Evolutionary conservation across 768 basidiomycete genomes (phyloP), one percentile per base, ranked within the genome.

Genomic region (Strobilomyces confusus): DNA sequence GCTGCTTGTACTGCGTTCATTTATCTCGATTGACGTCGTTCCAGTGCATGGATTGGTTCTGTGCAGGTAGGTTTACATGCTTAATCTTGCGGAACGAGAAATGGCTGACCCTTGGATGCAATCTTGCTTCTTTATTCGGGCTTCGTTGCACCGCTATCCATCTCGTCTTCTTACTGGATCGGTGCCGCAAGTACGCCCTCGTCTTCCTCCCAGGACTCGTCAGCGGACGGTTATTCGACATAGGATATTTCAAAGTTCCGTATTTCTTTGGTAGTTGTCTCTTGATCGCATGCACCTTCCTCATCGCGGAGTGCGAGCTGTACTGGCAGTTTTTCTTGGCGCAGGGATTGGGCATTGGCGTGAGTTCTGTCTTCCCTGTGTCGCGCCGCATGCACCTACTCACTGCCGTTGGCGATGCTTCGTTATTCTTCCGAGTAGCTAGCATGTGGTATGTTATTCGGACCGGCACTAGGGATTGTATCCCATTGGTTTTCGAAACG

Each of bases 301-400:
- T 91, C n/a, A 72, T 78, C 7, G 86, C 86, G 0, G 74, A 90
- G 71, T 91, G 89, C 62, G 84, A 71, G 12, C 54, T 76, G 52
- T 91, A 83, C 61, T 91, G 89, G 89, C 86, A 91, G 7, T 86
- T 90, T 59, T 60, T 91, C 22, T 75, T 91, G 1, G 88, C 81
- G 54, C 89, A 91, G 65, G 89, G 89, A 0, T 59, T 90, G 34
- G 78, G 77, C 0, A 68, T 82, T 13, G 89, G 89, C 20, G 82
- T 87, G 52, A 54, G 84, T 70, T 5, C 20, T 0, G 5, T 15
- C 29, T 29, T 29, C 32, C 7, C 22, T 19, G 11, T 17, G 9
- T 22, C 5, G 14, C 17, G 13, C 13, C 9, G 12, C 13, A 4
- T 19, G 34, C 58, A 14, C 19, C 15, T 20, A 37, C 45, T 48